Percentiles rank a stretch among this genome's conserved stretches.
These are phyloP conservation scores for Agarophyton chilense DNA, from an alignment of 23 red algal species.

Conservation along the genomic window DNA sequence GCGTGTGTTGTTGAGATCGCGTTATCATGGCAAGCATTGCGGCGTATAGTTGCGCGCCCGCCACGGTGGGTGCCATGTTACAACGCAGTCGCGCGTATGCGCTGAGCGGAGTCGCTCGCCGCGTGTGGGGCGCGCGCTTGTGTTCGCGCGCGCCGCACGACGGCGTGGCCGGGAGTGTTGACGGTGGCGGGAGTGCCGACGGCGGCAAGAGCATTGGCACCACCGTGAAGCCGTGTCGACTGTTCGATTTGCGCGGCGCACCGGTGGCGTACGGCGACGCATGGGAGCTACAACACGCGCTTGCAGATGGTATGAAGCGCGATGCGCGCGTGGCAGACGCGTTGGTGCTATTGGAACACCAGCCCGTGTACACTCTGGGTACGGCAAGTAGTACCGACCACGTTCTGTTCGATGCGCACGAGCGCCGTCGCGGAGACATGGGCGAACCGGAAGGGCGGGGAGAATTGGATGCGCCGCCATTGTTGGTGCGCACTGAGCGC, in stretches of 20 bases:
- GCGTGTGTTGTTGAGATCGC: too few species aligned
- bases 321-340: slow-evolving; percentile 30
- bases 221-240: not conserved
- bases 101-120: too few species aligned
- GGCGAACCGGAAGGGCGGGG: not conserved
- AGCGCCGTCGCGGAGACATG: slow-evolving; percentile 15
- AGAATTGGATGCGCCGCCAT: not conserved
- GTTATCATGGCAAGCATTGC: too few species aligned
- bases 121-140: too few species aligned
- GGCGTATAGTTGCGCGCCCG: too few species aligned
- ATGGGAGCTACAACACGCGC: slow-evolving; percentile 39
- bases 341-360: slow-evolving; percentile 71
- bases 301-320: slow-evolving; percentile 14
- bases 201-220: too few species aligned
- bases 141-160: too few species aligned
- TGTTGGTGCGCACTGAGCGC: slow-evolving; percentile 79
- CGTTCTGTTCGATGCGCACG: slow-evolving; percentile 54
- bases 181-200: too few species aligned
- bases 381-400: slow-evolving; percentile 56
- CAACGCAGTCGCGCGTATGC: too few species aligned
- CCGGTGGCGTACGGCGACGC: slow-evolving; percentile 38
- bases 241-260: slow-evolving; percentile 20
- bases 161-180: too few species aligned
- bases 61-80: too few species aligned
- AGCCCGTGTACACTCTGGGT: slow-evolving; percentile 95